Evolutionary conservation across 202 grass and related monocot genomes (phyloP), one percentile per base, ranked within the genome.

Genomic region (Schoenoplectus triqueter): DNA sequence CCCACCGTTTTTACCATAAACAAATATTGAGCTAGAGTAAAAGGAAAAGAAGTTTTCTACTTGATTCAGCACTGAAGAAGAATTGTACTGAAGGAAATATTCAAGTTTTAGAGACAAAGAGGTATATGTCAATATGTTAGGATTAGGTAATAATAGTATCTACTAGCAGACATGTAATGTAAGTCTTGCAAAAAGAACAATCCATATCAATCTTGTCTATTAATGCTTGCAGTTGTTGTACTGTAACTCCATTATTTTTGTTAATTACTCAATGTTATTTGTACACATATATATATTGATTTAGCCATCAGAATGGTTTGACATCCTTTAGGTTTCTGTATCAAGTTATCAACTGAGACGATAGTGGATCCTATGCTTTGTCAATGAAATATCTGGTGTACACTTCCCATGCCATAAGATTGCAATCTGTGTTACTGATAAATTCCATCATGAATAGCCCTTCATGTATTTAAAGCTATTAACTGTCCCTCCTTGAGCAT

Each of bases 351-450:
- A 31, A 31, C 31, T 31, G 1, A 31, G 31, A 31, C 31, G 92
- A 91, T 62, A 87, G 67, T 18, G 91, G 91, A 45, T 92, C 89
- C 65, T 95, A 98, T 87, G 91, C 92, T 70, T 98, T 89, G 63
- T 89, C 92, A 50, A 62, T 98, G 78, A 88, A 93, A 31, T 31
- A 31, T 31, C 1, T 31, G 31, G 31, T 31, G 31, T 31, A 31
- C 31, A 31, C 31, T 31, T 31, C 31, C 31, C 31, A 31, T 31
- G 31, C 31, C 31, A 31, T 31, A 31, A 31, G 31, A 31, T 31
- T 31, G 31, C 31, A 31, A 31, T 31, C 0, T 31, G 31, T 31
- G 31, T 31, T 31, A 31, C 31, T 31, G 31, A 31, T 31, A 31
- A 31, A 31, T 31, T 31, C 31, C 31, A 31, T 31, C 31, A 31